Conservation (phyloP, 192 early-diverging fungal genomes). For the Podila epigama region DNA sequence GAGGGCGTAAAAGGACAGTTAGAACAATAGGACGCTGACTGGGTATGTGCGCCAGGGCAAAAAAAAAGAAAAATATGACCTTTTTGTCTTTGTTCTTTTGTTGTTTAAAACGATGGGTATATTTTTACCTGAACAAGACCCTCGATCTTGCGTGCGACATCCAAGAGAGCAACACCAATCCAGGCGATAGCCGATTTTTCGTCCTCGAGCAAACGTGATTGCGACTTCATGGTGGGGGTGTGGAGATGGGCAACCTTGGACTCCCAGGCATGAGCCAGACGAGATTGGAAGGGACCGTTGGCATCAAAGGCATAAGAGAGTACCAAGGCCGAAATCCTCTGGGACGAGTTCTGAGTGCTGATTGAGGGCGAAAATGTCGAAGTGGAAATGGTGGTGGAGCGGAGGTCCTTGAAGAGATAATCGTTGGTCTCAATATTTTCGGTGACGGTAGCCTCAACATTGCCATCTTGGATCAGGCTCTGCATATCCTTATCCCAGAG, state of each 20-base stretch:
- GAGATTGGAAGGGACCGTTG: constrained; percentile 46
- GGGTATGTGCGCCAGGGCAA: neutral
- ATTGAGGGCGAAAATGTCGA: neutral
- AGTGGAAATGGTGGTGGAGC: constrained; percentile 13
- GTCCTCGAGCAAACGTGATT: constrained; percentile 31
- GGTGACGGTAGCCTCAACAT: constrained; percentile 45
- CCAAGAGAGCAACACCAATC: constrained; percentile 58
- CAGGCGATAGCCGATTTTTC: constrained; percentile 63
- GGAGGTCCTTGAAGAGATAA: constrained; percentile 48
- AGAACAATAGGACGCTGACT: neutral
- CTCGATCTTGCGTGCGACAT: constrained; percentile 65
- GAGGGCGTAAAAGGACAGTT: too few species aligned
- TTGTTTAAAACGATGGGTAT: neutral
- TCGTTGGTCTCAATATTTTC: constrained; percentile 45
- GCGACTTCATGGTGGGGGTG: constrained; percentile 49
- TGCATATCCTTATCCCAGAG: constrained; percentile 42
- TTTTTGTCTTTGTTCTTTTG: neutral
- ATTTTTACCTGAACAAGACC: constrained; percentile 63
- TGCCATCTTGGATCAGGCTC: constrained; percentile 22
- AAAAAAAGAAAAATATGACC: neutral
- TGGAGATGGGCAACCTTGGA: constrained; percentile 57
- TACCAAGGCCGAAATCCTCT: constrained; percentile 48
- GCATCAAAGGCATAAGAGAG: constrained; percentile 65
- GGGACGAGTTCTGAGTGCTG: too few species aligned
- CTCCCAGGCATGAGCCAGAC: constrained; percentile 58